Percentiles rank a stretch among this genome's conserved stretches.
phyloP scores from a whole-genome alignment of 1,139 yeast genomes.

The Cylindricascospora bacillispora region DNA sequence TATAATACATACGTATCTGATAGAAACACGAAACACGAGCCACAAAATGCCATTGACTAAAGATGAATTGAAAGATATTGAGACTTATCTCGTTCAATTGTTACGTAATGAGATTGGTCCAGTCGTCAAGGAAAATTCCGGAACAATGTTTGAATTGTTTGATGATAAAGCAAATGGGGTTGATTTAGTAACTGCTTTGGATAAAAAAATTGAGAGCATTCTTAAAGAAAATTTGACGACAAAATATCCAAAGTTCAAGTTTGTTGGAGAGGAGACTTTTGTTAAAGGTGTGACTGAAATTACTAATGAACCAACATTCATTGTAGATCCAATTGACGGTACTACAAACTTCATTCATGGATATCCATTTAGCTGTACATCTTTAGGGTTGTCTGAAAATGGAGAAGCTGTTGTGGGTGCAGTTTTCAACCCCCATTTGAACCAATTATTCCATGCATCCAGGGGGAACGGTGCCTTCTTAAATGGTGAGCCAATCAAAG shows the following conservation, averaged over 20 bases:
- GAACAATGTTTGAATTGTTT: slow-evolving; percentile 31
- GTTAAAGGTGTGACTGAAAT: slow-evolving; percentile 34
- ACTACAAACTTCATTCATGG: slow-evolving; percentile 49
- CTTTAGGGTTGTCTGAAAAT: slow-evolving; percentile 39
- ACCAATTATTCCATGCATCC: slow-evolving; percentile 38
- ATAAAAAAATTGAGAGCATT: slow-evolving; percentile 39
- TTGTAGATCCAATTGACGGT: slow-evolving; percentile 54
- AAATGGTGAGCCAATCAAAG: slow-evolving; percentile 27
- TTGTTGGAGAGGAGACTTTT: slow-evolving; percentile 48
- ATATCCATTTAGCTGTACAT: slow-evolving; percentile 46
- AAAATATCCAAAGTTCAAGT: slow-evolving; percentile 35
- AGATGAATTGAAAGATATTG: slow-evolving; percentile 17
- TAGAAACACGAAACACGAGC: too few relatives aligned
- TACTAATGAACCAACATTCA: slow-evolving; percentile 42
- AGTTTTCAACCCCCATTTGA: slow-evolving; percentile 43
- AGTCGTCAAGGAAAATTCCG: slow-evolving; percentile 33
- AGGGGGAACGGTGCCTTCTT: slow-evolving; percentile 41
- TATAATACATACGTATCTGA: too few relatives aligned
- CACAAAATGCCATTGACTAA: slow-evolving; percentile 12
- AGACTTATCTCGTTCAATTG: slow-evolving; percentile 31
- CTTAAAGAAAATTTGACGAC: slow-evolving; percentile 28
- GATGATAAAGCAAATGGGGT: slow-evolving; percentile 46
- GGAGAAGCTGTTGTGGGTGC: slow-evolving; percentile 44
- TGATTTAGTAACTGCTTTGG: slow-evolving; percentile 46
- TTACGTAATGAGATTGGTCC: slow-evolving; percentile 40